Conservation (phyloP, 306 rosid species). For the Cucurbita argyrosperma region DNA sequence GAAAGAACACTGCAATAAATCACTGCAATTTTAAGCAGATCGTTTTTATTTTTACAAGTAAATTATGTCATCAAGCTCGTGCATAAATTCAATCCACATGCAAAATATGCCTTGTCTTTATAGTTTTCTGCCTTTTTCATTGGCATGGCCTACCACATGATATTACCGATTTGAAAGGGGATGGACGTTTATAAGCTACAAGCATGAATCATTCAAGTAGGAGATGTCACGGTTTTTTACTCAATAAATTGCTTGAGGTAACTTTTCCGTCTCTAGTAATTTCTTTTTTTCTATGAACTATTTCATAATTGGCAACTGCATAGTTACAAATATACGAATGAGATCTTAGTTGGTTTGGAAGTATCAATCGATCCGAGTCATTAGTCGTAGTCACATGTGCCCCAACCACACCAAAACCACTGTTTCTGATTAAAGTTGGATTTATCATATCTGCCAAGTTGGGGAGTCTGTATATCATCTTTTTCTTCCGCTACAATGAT, state of each 20-base stretch:
- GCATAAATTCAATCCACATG: background rate
- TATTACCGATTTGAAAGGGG: background rate
- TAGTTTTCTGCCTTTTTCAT: background rate
- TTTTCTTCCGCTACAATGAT: background rate
- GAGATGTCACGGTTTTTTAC: background rate
- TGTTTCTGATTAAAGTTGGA: background rate
- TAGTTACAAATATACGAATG: background rate
- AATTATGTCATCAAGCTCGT: background rate
- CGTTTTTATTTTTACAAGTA: background rate
- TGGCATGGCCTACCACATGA: slow-evolving; percentile 2
- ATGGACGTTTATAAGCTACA: background rate
- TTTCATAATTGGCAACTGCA: background rate
- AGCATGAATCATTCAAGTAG: background rate
- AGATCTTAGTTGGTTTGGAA: background rate
- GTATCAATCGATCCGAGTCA: too few species aligned
- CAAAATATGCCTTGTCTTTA: background rate
- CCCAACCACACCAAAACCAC: background rate
- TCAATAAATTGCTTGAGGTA: background rate
- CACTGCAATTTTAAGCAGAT: background rate
- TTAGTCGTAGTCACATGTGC: background rate
- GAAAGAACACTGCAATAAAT: background rate
- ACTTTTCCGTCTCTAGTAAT: background rate
- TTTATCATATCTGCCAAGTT: slow-evolving; percentile 4
- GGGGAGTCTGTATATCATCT: background rate
- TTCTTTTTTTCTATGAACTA: background rate